Conservation (phyloP, 2,329 filamentous ascomycete species). For the Boeremia lycopersici region DNA sequence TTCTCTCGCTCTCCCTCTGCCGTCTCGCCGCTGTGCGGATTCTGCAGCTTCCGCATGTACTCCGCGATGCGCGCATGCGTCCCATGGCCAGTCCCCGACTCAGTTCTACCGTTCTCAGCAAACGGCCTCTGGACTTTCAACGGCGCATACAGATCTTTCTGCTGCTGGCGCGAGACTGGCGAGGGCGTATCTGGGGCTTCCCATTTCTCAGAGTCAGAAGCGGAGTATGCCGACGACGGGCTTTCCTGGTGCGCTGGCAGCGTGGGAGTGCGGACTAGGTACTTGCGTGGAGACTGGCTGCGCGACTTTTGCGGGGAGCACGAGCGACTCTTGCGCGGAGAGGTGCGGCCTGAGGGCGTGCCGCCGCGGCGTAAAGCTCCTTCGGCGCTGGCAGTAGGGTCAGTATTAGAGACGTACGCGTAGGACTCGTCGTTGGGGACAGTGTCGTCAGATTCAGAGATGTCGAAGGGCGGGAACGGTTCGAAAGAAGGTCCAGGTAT, state of each 20-base stretch:
- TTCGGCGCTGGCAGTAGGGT: neutral
- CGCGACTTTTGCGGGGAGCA: conserved; percentile 1
- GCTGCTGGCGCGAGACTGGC: conserved; percentile 25
- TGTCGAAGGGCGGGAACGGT: conserved; percentile 6
- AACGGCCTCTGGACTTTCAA: conserved; percentile 7
- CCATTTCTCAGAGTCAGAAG: neutral
- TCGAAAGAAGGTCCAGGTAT: conserved; percentile 1
- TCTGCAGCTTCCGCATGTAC: conserved; percentile 5
- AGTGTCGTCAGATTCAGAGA: neutral
- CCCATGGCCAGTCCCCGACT: neutral
- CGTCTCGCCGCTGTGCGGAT: neutral
- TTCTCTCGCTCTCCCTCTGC: neutral
- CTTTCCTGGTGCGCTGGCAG: conserved; percentile 6
- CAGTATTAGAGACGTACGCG: conserved; percentile 4
- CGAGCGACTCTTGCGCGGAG: conserved; percentile 5
- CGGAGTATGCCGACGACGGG: conserved; percentile 2
- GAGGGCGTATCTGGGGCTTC: conserved; percentile 30
- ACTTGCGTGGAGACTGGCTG: conserved; percentile 2
- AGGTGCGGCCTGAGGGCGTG: conserved; percentile 7
- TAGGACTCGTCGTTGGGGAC: neutral
- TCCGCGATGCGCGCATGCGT: conserved; percentile 11
- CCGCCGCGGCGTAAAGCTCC: conserved; percentile 7
- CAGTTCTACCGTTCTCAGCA: neutral
- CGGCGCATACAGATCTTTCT: conserved; percentile 20
- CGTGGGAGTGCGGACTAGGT: neutral